A percentile compares a stretch with the other conserved stretches of the same genome.
These are phyloP conservation scores for Schizothecium vesticola DNA, from an alignment of 495 filamentous ascomycete species.

Conservation along the genomic window DNA sequence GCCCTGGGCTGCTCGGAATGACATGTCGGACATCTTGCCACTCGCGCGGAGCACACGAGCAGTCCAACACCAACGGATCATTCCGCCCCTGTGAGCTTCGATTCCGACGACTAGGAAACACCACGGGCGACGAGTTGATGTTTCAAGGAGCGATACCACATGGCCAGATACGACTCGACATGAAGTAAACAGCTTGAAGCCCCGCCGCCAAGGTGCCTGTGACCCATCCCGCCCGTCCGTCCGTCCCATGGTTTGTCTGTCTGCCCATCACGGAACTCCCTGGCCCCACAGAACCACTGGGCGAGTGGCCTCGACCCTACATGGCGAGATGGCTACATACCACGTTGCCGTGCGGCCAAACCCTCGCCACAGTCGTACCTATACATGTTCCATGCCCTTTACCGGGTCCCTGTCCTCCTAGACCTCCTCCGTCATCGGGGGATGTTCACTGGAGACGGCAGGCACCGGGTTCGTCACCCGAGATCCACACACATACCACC, in stretches of 20 bases:
- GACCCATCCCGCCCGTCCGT: not conserved
- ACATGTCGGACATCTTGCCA: not conserved
- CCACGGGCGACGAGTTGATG: not conserved
- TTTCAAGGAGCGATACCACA: not conserved
- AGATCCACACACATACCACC: not conserved
- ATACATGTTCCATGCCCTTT: not conserved
- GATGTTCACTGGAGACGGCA: not conserved
- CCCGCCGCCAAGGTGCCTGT: not conserved
- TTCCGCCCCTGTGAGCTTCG: not conserved
- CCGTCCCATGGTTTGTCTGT: not conserved
- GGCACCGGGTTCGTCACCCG: not conserved
- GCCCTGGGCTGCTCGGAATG: too few species aligned
- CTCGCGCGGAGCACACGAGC: not conserved
- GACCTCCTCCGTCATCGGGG: not conserved
- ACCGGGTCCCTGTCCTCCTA: not conserved
- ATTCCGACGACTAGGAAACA: not conserved
- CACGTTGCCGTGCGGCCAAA: not conserved
- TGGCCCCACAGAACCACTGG: not conserved
- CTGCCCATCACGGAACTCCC: not conserved
- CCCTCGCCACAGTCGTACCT: not conserved
- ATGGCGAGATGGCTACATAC: not conserved
- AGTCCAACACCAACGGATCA: not conserved
- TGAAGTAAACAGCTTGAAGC: not conserved
- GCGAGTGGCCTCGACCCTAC: not conserved
- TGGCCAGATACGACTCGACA: not conserved